Base-by-base conservation (phyloP, 116 monocot species). In the Cymodocea nodosa region DNA sequence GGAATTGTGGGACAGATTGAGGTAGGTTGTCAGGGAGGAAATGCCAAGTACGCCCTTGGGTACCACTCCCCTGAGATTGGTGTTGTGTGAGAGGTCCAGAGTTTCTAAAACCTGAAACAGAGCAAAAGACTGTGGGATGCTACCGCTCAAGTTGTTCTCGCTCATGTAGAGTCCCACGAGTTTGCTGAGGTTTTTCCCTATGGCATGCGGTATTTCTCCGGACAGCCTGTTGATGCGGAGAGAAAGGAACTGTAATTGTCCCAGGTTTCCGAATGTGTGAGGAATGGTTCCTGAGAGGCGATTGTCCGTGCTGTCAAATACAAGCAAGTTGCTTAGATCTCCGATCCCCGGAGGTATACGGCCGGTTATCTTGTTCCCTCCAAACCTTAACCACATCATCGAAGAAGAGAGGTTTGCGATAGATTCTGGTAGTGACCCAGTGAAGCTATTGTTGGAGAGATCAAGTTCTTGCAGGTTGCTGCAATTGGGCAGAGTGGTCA, bases 401-500 rank as follows among this genome's bases (percentile, higher is more conserved):
- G 51, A 30, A 15, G 63, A 20, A 0, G 87, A 75, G 19, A 91
- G 73, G 56, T 86, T 80, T 23, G 61, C 62, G 23, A 87, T 23
- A 16, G 81, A 75, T 15, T 39, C 52, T 0, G 91, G 90, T n/a
- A 90, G 49, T 17, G 49, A 35, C 15, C 79, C 90, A 15, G 65
- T 52, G 3, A 86, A 67, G 4, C 16, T 67, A 50, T 91, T 91
- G 16, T 61, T 5, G 3, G 57, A n/a, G 12, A 87, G 13, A 19
- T 48, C 71, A 22, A 91, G 35, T 17, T 40, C 40, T 8, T 52
- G 4, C 18, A 91, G 19, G 12, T 23, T 10, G 50, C 64, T 71
- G 73, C 84, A 91, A 59, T 82, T 82, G 15, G 71, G 35, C 62
- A 87, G 63, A 0, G 91, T 78, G 48, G 64, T 39, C 50, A 92